Percentiles rank a stretch among this genome's conserved stretches.
Conservation (phyloP, 2,329 filamentous ascomycete species). For the Colletotrichum sp. region DNA sequence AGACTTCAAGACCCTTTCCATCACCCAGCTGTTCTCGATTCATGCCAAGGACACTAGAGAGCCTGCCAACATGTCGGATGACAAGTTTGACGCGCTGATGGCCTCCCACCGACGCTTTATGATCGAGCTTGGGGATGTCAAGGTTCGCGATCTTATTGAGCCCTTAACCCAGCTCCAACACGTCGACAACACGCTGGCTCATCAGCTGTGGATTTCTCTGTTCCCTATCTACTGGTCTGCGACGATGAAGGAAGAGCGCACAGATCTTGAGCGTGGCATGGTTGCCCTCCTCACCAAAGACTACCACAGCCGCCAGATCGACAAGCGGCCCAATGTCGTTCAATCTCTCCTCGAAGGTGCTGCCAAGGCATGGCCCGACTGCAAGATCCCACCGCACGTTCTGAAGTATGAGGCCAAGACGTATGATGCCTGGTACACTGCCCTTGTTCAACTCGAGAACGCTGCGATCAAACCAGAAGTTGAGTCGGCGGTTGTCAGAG, state of each 20-base stretch:
- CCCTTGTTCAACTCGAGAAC: slow-evolving; percentile 87
- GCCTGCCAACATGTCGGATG: slow-evolving; percentile 76
- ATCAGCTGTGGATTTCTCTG: slow-evolving; percentile 87
- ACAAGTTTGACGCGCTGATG: slow-evolving; percentile 82
- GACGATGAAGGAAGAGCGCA: slow-evolving; percentile 83
- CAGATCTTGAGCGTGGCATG: slow-evolving; percentile 88
- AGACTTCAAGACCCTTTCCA: slow-evolving; percentile 80
- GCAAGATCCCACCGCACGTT: slow-evolving; percentile 93
- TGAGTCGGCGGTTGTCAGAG: slow-evolving; percentile 82
- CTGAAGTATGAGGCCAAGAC: slow-evolving; percentile 94
- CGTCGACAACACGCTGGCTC: slow-evolving; percentile 79
- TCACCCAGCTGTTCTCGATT: slow-evolving; percentile 74
- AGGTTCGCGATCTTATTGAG: slow-evolving; percentile 86
- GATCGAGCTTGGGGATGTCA: slow-evolving; percentile 82
- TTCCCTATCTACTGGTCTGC: slow-evolving; percentile 96
- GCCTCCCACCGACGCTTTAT: slow-evolving; percentile 83
- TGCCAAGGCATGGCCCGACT: slow-evolving; percentile 82
- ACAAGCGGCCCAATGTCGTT: slow-evolving; percentile 94
- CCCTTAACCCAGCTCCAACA: slow-evolving; percentile 93
- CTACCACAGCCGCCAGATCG: slow-evolving; percentile 92
- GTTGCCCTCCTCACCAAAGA: slow-evolving; percentile 93
- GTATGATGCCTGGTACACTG: slow-evolving; percentile 98
- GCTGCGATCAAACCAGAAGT: slow-evolving; percentile 83
- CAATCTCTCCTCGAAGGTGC: slow-evolving; percentile 90
- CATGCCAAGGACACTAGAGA: slow-evolving; percentile 73